Evolutionary conservation across 257 asterid species (phyloP).

Genomic region (Misopates orontium): DNA sequence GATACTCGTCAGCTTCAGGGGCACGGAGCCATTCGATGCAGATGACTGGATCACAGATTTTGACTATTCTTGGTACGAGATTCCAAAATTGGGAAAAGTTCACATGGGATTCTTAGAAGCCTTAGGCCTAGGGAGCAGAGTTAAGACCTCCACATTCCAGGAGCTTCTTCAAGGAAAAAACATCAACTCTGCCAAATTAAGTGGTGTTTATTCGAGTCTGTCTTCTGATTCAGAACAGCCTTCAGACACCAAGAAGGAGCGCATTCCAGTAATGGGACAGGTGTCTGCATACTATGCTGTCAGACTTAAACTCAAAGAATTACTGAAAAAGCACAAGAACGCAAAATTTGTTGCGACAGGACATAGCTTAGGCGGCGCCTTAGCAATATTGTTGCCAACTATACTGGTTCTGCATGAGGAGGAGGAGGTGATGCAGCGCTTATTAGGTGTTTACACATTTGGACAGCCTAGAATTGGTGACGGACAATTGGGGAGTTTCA

Average conservation of each 20-base stretch:
- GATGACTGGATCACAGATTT: constrained; percentile 95
- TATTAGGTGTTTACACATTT: constrained; percentile 67
- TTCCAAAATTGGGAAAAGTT: constrained; percentile 85
- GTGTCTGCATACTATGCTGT: constrained; percentile 73
- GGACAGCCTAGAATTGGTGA: constrained; percentile 94
- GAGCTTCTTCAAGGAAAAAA: constrained; percentile 34
- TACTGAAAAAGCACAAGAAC: constrained; percentile 62
- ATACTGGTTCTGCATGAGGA: constrained; percentile 68
- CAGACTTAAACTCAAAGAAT: constrained; percentile 48
- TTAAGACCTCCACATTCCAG: constrained; percentile 49
- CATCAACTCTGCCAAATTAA: constrained; percentile 5
- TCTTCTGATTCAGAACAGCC: no score
- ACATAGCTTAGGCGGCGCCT: constrained; percentile 95
- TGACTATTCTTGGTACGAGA: constrained; percentile 94
- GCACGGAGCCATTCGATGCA: constrained; percentile 96
- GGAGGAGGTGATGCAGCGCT: constrained; percentile 53
- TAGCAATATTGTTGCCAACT: constrained; percentile 79
- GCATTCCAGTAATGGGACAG: constrained; percentile 37
- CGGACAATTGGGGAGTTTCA: constrained; percentile 52
- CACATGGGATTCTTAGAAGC: constrained; percentile 98
- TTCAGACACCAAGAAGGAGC: constrained; percentile 24
- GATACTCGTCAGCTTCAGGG: constrained; percentile 80
- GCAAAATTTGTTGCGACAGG: constrained; percentile 84
- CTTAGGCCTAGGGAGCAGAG: constrained; percentile 83
- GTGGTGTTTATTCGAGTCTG: constrained; percentile 20